These are phyloP conservation scores for Rhodotorula sp. DNA, from an alignment of 1,284 basidiomycete species.

Conservation along the genomic window DNA sequence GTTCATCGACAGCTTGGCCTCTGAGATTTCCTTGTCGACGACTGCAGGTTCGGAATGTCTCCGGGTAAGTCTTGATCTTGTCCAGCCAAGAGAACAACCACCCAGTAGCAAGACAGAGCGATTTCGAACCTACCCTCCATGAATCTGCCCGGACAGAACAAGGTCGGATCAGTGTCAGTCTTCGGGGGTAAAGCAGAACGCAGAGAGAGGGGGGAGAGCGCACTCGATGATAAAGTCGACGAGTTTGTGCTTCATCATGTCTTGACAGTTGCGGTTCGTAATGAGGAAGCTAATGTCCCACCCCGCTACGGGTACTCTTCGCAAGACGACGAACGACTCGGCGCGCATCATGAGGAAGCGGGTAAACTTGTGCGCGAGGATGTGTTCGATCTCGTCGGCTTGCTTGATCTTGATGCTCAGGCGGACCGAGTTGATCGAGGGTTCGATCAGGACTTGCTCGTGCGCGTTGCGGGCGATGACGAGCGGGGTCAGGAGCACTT, in stretches of 20 bases:
- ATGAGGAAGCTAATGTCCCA: slow-evolving; percentile 99
- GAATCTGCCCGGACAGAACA: slow-evolving; percentile 40
- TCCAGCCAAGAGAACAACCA: background rate
- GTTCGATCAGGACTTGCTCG: slow-evolving; percentile 94
- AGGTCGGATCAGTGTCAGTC: background rate
- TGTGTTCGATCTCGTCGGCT: slow-evolving; percentile 97
- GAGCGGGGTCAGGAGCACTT: slow-evolving; percentile 89
- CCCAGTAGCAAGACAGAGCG: accelerated
- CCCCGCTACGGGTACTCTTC: slow-evolving; percentile 92
- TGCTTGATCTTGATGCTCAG: slow-evolving; percentile 98
- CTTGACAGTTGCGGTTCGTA: slow-evolving; percentile 93
- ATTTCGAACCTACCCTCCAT: slow-evolving; percentile 42
- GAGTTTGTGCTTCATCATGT: slow-evolving; percentile 98
- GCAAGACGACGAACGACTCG: slow-evolving; percentile 92
- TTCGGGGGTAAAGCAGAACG: background rate
- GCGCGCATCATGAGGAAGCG: slow-evolving; percentile 99
- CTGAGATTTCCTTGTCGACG: slow-evolving; percentile 58
- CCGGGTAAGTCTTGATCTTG: slow-evolving; percentile 45
- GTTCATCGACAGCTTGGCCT: slow-evolving; percentile 73
- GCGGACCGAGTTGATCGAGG: slow-evolving; percentile 93
- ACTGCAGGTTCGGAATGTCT: slow-evolving; percentile 41
- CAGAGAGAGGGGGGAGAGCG: slow-evolving; percentile 10
- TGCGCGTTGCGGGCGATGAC: slow-evolving; percentile 95
- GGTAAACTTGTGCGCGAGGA: slow-evolving; percentile 98
- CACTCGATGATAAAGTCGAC: slow-evolving; percentile 99